Evolutionary conservation across 371 early-diverging fungal genomes (phyloP).

Genomic region (Rhizopus microsporus): DNA sequence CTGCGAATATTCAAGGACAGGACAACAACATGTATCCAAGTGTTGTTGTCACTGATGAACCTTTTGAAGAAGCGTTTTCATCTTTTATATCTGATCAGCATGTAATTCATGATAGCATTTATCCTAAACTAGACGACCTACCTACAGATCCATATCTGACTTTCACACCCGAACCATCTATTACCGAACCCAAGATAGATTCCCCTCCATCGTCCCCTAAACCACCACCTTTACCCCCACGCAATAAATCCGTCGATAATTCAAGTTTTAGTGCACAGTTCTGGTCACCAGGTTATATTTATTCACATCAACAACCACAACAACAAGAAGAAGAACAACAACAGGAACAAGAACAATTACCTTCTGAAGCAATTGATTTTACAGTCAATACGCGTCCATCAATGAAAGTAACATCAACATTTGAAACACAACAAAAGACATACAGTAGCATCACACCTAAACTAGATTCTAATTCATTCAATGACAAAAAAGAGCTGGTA

Average conservation of each 20-base stretch:
- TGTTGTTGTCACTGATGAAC: background rate
- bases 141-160: background rate
- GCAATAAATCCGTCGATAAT: background rate
- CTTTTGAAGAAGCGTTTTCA: background rate
- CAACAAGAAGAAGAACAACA: conserved; percentile 1
- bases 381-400: background rate
- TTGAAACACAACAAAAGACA: background rate
- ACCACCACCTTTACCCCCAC: conserved; percentile 15
- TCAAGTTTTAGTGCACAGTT: conserved; percentile 4
- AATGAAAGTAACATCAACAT: background rate
- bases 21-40: conserved; percentile 32
- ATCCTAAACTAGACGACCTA: conserved; percentile 17
- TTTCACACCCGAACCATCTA: background rate
- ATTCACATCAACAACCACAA: conserved; percentile 1
- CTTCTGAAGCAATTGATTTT: conserved; percentile 25
- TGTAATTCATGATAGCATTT: conserved; percentile 8
- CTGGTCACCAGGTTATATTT: conserved; percentile 24
- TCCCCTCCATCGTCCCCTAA: conserved; percentile 3
- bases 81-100: background rate
- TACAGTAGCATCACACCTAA: conserved; percentile 4
- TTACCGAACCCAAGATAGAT: background rate
- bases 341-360: conserved; percentile 2
- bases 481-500: conserved; percentile 32
- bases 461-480: conserved; percentile 11
- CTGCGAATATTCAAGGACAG: conserved; percentile 40